These are phyloP conservation scores for Cutaneotrichosporon dermatis DNA, from an alignment of 1,284 basidiomycete species.

Conservation along the genomic window DNA sequence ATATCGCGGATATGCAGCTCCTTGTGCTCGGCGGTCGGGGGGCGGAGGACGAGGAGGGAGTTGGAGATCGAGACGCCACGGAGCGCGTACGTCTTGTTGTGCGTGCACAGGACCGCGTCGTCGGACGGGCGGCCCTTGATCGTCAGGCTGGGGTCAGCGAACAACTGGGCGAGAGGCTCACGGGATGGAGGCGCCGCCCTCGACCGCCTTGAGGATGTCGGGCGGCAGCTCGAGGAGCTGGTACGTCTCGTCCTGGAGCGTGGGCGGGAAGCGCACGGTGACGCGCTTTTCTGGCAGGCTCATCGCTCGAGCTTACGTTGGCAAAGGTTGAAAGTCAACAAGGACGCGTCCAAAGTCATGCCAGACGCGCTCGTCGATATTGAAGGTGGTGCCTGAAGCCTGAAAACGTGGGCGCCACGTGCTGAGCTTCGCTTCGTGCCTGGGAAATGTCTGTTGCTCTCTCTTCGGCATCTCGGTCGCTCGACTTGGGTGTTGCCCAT, in stretches of 20 bases:
- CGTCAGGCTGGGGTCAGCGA: conserved; percentile 54
- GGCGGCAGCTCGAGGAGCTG: conserved; percentile 47
- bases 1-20: conserved; percentile 44
- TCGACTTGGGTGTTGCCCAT: too few species aligned
- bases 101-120: conserved; percentile 81
- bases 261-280: conserved; percentile 25
- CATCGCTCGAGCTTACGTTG: neutral
- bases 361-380: too few species aligned
- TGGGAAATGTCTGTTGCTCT: too few species aligned
- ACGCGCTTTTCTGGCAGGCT: conserved; percentile 16
- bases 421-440: too few species aligned
- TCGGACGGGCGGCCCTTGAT: conserved; percentile 77
- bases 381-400: too few species aligned
- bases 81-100: conserved; percentile 68
- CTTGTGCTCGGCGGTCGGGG: conserved; percentile 26
- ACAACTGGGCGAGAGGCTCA: conserved; percentile 17
- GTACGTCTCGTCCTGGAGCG: conserved; percentile 32
- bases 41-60: conserved; percentile 67
- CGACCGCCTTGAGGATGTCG: conserved; percentile 45
- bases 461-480: too few species aligned
- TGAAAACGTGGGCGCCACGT: too few species aligned
- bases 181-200: conserved; percentile 33
- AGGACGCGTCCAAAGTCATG: too few species aligned
- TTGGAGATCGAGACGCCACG: conserved; percentile 81
- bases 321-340: neutral